A percentile compares a stretch with the other conserved stretches of the same genome.
These are phyloP conservation scores for Daedalea quercina DNA, from an alignment of 768 basidiomycete species.

Conservation along the genomic window DNA sequence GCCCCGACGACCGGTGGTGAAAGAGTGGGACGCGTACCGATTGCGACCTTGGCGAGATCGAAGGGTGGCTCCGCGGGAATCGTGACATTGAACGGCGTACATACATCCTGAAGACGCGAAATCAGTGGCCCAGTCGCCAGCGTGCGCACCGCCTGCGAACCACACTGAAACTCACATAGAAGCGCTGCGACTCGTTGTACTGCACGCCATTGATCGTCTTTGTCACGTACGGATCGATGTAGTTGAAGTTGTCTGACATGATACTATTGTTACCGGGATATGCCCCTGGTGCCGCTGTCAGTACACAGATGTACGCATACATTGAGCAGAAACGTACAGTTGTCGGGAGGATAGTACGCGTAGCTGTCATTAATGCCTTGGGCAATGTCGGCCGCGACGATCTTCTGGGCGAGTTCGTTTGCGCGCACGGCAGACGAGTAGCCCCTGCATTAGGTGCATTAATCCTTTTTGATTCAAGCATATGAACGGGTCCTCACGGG, in stretches of 20 bases:
- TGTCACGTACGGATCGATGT: conserved; percentile 23
- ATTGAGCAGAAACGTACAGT: conserved; percentile 33
- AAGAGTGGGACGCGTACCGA: conserved; percentile 19
- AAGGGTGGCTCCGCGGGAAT: conserved; percentile 43
- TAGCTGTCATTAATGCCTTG: conserved; percentile 30
- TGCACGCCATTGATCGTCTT: conserved; percentile 22
- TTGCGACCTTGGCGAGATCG: conserved; percentile 19
- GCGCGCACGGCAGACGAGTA: conserved; percentile 50
- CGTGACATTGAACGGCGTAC: conserved; percentile 20
- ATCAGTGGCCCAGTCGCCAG: neutral
- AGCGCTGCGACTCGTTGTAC: conserved; percentile 26
- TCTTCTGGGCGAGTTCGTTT: conserved; percentile 53
- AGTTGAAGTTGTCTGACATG: conserved; percentile 21
- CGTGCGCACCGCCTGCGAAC: neutral
- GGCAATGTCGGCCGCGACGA: conserved; percentile 45
- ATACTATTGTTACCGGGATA: conserved; percentile 25
- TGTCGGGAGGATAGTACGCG: conserved; percentile 43
- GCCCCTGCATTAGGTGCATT: conserved; percentile 30
- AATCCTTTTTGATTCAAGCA: neutral
- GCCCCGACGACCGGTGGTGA: neutral
- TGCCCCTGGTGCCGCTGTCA: conserved; percentile 11
- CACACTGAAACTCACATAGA: conserved; percentile 19
- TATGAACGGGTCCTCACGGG: conserved; percentile 35
- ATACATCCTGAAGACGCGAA: conserved; percentile 25
- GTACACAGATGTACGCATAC: neutral